Base-by-base conservation (phyloP, 148 eudicot genomes). In the Camellia lanceoleosa region DNA sequence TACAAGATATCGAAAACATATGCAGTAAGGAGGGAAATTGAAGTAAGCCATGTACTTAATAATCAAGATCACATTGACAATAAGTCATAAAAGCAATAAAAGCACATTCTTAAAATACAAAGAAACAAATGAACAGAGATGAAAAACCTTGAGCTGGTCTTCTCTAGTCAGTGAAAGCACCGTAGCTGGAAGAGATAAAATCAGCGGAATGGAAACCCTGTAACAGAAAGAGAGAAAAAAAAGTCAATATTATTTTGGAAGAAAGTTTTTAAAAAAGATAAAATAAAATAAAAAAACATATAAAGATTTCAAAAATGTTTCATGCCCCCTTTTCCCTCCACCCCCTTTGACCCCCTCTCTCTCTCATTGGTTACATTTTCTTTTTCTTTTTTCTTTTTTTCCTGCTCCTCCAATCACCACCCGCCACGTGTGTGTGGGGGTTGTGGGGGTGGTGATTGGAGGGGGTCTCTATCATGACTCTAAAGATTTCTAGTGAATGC, bases 201-300 rank as follows among this genome's bases (percentile, higher is more conserved):
- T 90, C 82, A 96, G 82, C 66, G 98, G 99, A 81, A 88, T 76
- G 46, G 97, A 88, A 54, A 91, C 87, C 90, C 99, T 96, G 91
- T 75, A 81, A 62, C 80, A 87, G n/a, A 52, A 51, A 77, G 60
- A 30, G 38, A 30, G 0, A 42, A 77, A 79, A 66, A 8, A 65
- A 56, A 73, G 44, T 23, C 69, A 6, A 13, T 2, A 42, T 58
- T 55, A 12, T 13, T 13, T 19, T 23, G 3, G 73, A 44, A 64
- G 42, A 66, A 75, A 44, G 38, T 52, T 15, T 63, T 44, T 38
- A 64, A 44, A 18, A 49, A 20, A 11, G 3, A 13, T 7, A 0
- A 51, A 5, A 51, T 51, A 51, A 51, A 51, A 5, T 51, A 77
- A 62, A 44, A 15, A 1, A 58, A 51, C 16, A 69, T 30, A n/a